Evolutionary conservation across 257 asterid genomes (phyloP).

Genomic region (Scutellaria galericulata): DNA sequence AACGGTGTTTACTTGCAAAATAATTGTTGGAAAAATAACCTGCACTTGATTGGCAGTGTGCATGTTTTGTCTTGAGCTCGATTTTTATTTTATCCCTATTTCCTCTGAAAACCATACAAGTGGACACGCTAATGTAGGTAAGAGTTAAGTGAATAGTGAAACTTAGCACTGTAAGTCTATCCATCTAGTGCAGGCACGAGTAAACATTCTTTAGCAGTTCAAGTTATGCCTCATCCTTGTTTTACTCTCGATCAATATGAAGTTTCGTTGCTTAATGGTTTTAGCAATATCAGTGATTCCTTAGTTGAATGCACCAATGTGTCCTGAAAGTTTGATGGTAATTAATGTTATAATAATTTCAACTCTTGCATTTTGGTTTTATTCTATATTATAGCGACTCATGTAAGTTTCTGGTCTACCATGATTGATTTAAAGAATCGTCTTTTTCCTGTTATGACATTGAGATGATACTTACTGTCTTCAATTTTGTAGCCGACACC

Average conservation of each 20-base stretch:
- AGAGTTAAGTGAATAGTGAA: neutral
- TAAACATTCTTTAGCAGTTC: neutral
- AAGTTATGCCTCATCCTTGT: neutral
- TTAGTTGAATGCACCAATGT: neutral
- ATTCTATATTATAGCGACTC: neutral
- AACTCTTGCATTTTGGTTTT: neutral
- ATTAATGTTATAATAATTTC: neutral
- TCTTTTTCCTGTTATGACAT: neutral
- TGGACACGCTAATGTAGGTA: too few relatives aligned
- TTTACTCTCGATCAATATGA: neutral
- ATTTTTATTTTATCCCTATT: too few relatives aligned
- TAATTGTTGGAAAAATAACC: neutral
- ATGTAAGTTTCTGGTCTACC: neutral
- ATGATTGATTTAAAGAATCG: neutral
- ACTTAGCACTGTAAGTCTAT: neutral
- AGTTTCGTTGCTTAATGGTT: neutral
- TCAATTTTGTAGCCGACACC: slow-evolving; percentile 54
- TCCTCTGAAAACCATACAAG: too few relatives aligned
- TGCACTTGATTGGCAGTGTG: neutral
- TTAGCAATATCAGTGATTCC: neutral
- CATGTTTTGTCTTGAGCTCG: too few relatives aligned
- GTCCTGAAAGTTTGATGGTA: neutral
- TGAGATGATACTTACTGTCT: neutral
- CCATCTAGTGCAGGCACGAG: neutral
- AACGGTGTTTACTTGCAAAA: neutral